Base-by-base conservation (phyloP, 257 asterid genomes). In the Vinca minor region DNA sequence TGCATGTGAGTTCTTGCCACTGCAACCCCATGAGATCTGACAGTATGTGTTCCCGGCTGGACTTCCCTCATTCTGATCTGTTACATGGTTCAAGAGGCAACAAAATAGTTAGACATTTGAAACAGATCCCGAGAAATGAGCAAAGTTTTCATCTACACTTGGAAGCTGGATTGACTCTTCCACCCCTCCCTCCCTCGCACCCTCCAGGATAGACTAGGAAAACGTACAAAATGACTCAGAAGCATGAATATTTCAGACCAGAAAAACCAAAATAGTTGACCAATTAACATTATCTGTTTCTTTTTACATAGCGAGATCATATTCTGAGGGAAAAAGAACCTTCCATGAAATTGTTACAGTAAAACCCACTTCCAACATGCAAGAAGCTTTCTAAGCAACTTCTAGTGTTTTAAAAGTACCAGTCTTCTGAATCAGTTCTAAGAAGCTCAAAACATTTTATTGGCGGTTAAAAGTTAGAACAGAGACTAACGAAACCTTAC, bases 21-120 rank as follows among this genome's bases (percentile, higher is more conserved):
- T 34, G 73, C 72, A 63, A 74, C 64, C 73, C 95, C 98, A 74
- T 88, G 96, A 72, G 94, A 81, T 70, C 86, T 80, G 70, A 85
- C 74, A 5, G 95, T 85, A 71, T 88, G 94, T 67, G 77, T 35
- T 66, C 77, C 85, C 53, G n/a, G 71, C 69, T 79, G 86, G 64
- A 63, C 63, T 39, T 83, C 86, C 80, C 81, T 73, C 88, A 79
- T 84, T 70, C 75, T 79, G 9, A 74, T 66, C 94, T 85, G 85
- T 78, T 61, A 59, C 18, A 29, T n/a, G 34, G 42, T 23, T 12
- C 55, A 41, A 12, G 25, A 62, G 56, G 41, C 63, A 29, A 36
- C n/a, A 25, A n/a, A 20, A 52, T 50, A 47, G 25, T 31, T 41
- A 61, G 55, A 23, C 39, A 15, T 48, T 35, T 57, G 23, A 53